Evolutionary conservation across 2,329 filamentous ascomycete species (phyloP).

Genomic region (Fusarium sp.): DNA sequence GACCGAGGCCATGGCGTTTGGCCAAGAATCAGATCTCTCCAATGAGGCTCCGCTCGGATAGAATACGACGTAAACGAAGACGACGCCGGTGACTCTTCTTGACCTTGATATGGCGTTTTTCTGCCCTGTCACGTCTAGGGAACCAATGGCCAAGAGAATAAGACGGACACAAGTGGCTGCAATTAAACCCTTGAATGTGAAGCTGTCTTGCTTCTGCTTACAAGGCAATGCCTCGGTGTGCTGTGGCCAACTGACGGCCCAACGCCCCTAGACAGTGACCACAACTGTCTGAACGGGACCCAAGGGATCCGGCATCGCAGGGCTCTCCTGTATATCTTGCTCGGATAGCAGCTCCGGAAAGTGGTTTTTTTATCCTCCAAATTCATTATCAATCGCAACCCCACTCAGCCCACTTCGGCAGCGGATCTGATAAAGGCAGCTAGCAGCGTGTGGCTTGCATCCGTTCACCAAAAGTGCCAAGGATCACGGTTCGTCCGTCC

Average conservation of each 20-base stretch:
- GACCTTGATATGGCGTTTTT: not conserved
- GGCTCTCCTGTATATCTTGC: not conserved
- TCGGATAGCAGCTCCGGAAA: conserved; percentile 12
- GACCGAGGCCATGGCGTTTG: not conserved
- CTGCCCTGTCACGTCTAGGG: conserved; percentile 11
- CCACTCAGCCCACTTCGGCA: conserved; percentile 19
- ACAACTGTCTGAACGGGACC: not conserved
- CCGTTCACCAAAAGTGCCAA: conserved; percentile 20
- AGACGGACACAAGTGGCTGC: conserved; percentile 9
- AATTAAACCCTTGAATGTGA: not conserved
- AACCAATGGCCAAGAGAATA: conserved; percentile 5
- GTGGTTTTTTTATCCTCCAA: conserved; percentile 14
- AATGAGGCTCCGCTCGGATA: not conserved
- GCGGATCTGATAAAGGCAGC: conserved; percentile 39
- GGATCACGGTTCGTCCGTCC: conserved; percentile 29
- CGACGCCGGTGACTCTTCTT: not conserved
- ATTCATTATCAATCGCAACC: conserved; percentile 36
- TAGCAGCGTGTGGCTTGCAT: conserved; percentile 24
- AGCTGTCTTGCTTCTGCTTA: not conserved
- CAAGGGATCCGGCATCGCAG: not conserved
- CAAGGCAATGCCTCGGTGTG: not conserved
- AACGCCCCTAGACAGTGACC: not conserved
- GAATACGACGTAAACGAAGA: not conserved
- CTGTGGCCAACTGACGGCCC: not conserved
- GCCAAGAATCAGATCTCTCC: not conserved